Percentiles rank a stretch among this genome's conserved stretches.
phyloP scores from a whole-genome alignment of 2,329 filamentous ascomycete genomes.

The Tolypocladium pustulatum region DNA sequence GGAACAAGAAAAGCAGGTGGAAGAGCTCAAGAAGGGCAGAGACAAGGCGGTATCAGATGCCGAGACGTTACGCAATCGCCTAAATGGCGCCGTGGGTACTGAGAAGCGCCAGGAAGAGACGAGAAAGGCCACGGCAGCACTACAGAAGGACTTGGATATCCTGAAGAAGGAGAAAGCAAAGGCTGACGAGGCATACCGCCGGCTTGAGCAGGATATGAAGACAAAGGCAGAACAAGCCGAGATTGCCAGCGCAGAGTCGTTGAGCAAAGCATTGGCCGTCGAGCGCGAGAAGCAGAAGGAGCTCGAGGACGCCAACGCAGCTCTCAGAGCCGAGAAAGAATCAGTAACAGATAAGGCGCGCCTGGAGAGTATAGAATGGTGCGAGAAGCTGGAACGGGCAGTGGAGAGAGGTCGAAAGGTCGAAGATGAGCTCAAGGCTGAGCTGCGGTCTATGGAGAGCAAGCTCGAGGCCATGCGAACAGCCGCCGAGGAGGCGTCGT shows the following conservation, averaged over 20 bases:
- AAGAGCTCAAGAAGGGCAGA: conserved; percentile 46
- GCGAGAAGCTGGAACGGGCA: conserved; percentile 62
- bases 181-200: conserved; percentile 54
- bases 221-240: conserved; percentile 55
- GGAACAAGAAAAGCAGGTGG: conserved; percentile 55
- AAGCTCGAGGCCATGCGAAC: conserved; percentile 82
- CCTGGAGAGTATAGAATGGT: conserved; percentile 59
- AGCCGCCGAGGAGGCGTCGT: conserved; percentile 80
- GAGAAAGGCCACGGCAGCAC: conserved; percentile 42
- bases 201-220: conserved; percentile 59
- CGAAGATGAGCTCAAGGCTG: conserved; percentile 72
- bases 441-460: conserved; percentile 68
- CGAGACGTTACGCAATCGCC: conserved; percentile 33
- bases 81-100: conserved; percentile 38
- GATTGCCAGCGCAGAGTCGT: conserved; percentile 53
- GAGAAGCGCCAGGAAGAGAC: conserved; percentile 44
- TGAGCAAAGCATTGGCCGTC: conserved; percentile 57
- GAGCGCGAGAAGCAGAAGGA: conserved; percentile 47
- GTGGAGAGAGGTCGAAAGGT: conserved; percentile 56
- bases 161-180: conserved; percentile 42
- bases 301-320: conserved; percentile 46
- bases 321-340: conserved; percentile 71
- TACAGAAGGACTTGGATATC: conserved; percentile 24
- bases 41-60: conserved; percentile 47
- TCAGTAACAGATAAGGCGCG: conserved; percentile 60